A percentile compares a stretch with the other conserved stretches of the same genome.
Conservation (phyloP, 2,329 filamentous ascomycete species). For the Aphanocladium album region DNA sequence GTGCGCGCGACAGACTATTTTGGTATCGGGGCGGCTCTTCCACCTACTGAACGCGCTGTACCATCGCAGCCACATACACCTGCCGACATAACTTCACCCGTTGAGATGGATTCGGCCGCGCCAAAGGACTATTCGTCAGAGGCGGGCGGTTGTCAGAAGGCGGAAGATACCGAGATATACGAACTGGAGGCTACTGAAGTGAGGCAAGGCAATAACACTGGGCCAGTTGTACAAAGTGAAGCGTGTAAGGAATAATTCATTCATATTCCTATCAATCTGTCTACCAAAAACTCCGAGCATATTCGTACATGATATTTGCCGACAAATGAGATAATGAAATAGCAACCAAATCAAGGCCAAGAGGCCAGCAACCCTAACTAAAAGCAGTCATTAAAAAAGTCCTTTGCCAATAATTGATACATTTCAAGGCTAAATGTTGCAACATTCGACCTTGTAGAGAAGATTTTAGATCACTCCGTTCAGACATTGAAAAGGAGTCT, state of each 20-base stretch:
- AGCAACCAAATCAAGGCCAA: conserved; percentile 15
- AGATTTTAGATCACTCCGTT: neutral
- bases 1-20: conserved; percentile 33
- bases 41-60: conserved; percentile 34
- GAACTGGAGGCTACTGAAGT: neutral
- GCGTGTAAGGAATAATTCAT: neutral
- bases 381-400: neutral
- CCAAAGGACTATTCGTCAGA: neutral
- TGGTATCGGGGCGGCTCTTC: conserved; percentile 20
- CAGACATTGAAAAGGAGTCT: too few species aligned
- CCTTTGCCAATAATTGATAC: neutral
- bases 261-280: conserved; percentile 6
- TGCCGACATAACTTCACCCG: conserved; percentile 44
- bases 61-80: conserved; percentile 41
- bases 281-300: conserved; percentile 7
- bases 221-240: neutral
- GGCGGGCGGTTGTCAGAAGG: neutral
- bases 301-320: conserved; percentile 12
- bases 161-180: neutral
- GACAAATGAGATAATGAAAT: conserved; percentile 13
- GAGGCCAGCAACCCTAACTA: conserved; percentile 3
- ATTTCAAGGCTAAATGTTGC: neutral
- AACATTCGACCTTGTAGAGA: neutral
- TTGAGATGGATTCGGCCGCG: conserved; percentile 47
- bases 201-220: neutral